Evolutionary conservation across 805 yeast species (phyloP), one percentile per base, ranked within the genome.

Genomic region (Candida tammaniensis): DNA sequence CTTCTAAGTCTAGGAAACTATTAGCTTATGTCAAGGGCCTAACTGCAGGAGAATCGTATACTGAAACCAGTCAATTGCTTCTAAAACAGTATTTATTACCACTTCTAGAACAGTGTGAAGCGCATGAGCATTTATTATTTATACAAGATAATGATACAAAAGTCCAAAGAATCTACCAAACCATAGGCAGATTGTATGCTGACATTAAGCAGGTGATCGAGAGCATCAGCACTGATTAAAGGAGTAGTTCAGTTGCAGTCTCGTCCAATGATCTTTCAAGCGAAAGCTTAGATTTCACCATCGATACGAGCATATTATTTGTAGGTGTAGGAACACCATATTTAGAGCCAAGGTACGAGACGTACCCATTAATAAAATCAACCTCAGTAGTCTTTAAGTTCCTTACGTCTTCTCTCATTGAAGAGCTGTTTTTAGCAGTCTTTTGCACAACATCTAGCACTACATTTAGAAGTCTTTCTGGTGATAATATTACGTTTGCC

Each of bases 321-420:
- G 69, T 59, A 1, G 70, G 70, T 1, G 81, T 72, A 1, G 61
- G 47, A 1, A 66, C 30, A 1, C 68, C 64, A 30, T 69, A 57
- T 38, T 63, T 59, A 19, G 56, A 46, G 1, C 86, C 95, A 33
- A 78, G 58, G 5, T 50, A 53, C 1, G 74, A 80, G 9, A 89
- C 68, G 50, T 78, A 86, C 1, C 97, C 97, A 53, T 89, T 93
- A 39, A 91, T 80, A 53, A 74, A 83, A 40, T 81, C 84, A 14
- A 91, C 75, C 52, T 91, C 98, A 0, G 93, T 85, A 11, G 67
- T 70, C 45, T 75, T 71, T 39, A 73, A 59, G 43, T 59, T 53
- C 29, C 66, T 49, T 12, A 78, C 61, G 48, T 91, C 98, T 38
- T 76, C 78, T 31, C 84, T 63, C 89, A 82, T 83, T 11, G 86